Evolutionary conservation across 495 filamentous ascomycete genomes (phyloP), one percentile per base, ranked within the genome.

Genomic region (Darksidea phi): DNA sequence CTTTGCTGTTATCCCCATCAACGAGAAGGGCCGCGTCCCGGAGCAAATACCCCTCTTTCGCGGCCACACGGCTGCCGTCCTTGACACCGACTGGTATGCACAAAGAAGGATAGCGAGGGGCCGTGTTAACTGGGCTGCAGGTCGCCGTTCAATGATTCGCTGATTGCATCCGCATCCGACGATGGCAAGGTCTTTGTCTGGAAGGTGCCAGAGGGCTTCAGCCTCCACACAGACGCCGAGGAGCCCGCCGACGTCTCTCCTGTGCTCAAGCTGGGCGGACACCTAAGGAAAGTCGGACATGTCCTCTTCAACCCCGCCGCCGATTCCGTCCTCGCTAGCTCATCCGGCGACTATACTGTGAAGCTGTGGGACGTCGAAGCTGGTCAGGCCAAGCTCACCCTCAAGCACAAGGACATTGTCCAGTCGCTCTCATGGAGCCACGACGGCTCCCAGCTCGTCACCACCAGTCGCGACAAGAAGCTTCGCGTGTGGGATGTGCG

Each of bases 391-490:
- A 82, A 82, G 64, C 77, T 91, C 41, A 84, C 85, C 1, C 80
- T 97, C 36, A 91, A 88, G 67, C 86, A 97, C 73, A 83, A 80
- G 37, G 94, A 97, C 60, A 90, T 96, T 63, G 88, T 97, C 17
- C 94, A 97, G 74, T 94, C 89, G 48, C 80, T 96, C 68, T 95
- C 92, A 20, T 98, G 94, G 94, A 96, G 87, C 73, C 90, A 90
- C 66, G 90, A 92, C 66, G 94, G 94, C 47, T 85, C 88, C 28
- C 78, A 95, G 69, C 77, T 98, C 57, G 91, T 89, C 42, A 98
- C 94, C 0, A 97, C 94, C 13, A 96, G 90, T 26, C 85, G 95
- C 48, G 95, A 97, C 82, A 98, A 98, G 84, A 97, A 95, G 79
- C 81, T 98, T 54, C 85, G 95, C 25, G 84, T 97, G 61, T 97